Base-by-base conservation (phyloP, 768 basidiomycete genomes). In the Amanita pallidorosea region DNA sequence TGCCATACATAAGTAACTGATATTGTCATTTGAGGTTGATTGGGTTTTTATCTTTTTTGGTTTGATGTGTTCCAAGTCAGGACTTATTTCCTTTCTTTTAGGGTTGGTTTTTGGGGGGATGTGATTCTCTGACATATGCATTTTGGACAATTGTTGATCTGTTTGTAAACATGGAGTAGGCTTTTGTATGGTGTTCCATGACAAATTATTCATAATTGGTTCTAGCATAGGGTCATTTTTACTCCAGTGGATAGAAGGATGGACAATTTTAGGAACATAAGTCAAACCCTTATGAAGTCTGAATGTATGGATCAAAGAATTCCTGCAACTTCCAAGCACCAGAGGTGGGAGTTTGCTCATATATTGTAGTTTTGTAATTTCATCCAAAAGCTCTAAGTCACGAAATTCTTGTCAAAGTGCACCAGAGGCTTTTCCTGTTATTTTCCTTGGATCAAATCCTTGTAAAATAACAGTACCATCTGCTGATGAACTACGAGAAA, bases 381-480 rank as follows among this genome's bases (percentile, higher is more conserved):
- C 57, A 59, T 71, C 63, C 1, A 72, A 52, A 0, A 70, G 33
- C 45, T 72, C 65, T 0, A 70, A 53, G 33, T 69, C 66, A 7
- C 63, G 34, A 31, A 65, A 68, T 48, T 70, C 65, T 49, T 67
- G 63, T 15, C 59, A 34, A 0, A 69, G 37, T 15, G 50, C 53
- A 2, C 64, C 62, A 9, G 54, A 55, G 5, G 56, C 54, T 4
- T 61, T 62, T n/a, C 59, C 51, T 4, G 59, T 67, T 0, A 69
- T 60, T 35, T 57, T 58, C 0, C 15, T 25, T 0, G 44, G 0
- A 22, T 61, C 44, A 45, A 68, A 66, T 1, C 52, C 55, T 48
- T 61, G 60, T 1, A 70, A 7, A 4, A 72, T 62, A 0, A 67
- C 17, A 0, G 67, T 70, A 11, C 61, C 62, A 7, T n/a, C 50